Percentiles rank a stretch among this genome's conserved stretches.
Evolutionary conservation across 1,284 basidiomycete species (phyloP).

Genomic region (Malassezia cuniculi): DNA sequence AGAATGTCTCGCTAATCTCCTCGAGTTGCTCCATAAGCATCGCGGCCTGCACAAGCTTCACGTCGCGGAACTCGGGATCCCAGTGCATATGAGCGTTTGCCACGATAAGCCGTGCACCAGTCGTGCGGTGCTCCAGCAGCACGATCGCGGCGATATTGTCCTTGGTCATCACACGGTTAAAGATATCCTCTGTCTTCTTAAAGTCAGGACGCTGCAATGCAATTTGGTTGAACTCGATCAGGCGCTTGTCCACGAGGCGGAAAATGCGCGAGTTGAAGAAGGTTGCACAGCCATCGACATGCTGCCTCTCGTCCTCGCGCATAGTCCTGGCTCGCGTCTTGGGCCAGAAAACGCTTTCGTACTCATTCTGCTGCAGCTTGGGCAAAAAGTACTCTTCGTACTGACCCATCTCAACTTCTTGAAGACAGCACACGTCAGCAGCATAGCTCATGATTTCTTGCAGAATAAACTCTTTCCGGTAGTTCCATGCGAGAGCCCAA

Average conservation of each 20-base stretch:
- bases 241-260: slow-evolving; percentile 79
- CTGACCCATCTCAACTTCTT: slow-evolving; percentile 81
- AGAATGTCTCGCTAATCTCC: slow-evolving; percentile 72
- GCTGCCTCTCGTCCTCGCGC: slow-evolving; percentile 68
- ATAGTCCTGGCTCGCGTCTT: slow-evolving; percentile 88
- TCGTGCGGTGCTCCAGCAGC: slow-evolving; percentile 71
- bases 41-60: slow-evolving; percentile 91
- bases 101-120: slow-evolving; percentile 74
- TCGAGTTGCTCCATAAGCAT: slow-evolving; percentile 85
- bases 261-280: slow-evolving; percentile 84
- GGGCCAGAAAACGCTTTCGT: slow-evolving; percentile 86
- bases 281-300: slow-evolving; percentile 91
- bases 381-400: slow-evolving; percentile 86
- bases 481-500: slow-evolving; percentile 91
- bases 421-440: slow-evolving; percentile 79
- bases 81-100: slow-evolving; percentile 87
- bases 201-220: slow-evolving; percentile 89
- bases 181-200: slow-evolving; percentile 98
- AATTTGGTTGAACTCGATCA: slow-evolving; percentile 85
- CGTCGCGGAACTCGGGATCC: slow-evolving; percentile 84
- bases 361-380: slow-evolving; percentile 62
- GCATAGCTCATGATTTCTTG: slow-evolving; percentile 71
- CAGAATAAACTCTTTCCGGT: slow-evolving; percentile 79
- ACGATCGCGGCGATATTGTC: slow-evolving; percentile 86
- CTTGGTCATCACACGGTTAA: slow-evolving; percentile 90